A percentile compares a stretch with the other conserved stretches of the same genome.
phyloP scores from a whole-genome alignment of 208 protist species.

The Naegleria fowleri region DNA sequence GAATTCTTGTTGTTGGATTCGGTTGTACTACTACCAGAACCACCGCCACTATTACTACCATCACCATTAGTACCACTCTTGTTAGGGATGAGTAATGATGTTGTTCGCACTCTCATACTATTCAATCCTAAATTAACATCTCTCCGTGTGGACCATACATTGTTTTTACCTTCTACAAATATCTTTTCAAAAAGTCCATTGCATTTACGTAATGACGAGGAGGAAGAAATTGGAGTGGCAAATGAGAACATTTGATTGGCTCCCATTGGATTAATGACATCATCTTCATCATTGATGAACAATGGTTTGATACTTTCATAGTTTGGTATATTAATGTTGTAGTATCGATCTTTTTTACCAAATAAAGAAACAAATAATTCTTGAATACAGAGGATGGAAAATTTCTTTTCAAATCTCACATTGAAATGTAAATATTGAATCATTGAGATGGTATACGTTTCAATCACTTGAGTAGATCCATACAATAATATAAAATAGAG shows the following conservation, averaged over 20 bases:
- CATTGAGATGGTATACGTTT: neutral
- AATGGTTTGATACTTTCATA: neutral
- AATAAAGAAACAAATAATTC: constrained; percentile 1
- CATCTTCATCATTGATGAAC: neutral
- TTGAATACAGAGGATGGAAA: constrained; percentile 14
- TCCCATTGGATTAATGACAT: neutral
- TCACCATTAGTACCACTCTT: neutral
- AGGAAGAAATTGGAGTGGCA: too few relatives aligned
- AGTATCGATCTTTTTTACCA: neutral
- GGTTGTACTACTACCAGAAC: neutral
- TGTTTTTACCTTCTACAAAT: neutral
- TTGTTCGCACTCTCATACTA: neutral
- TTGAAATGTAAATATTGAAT: neutral
- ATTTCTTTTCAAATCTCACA: neutral
- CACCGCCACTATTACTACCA: neutral
- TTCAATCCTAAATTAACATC: neutral
- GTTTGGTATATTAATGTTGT: neutral
- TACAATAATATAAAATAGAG: neutral
- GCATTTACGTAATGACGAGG: neutral
- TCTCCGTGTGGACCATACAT: neutral
- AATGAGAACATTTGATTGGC: too few relatives aligned
- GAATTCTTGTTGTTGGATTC: neutral
- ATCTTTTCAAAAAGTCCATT: neutral
- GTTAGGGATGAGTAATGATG: neutral
- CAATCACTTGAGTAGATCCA: neutral